Evolutionary conservation across 169 alveolate species (phyloP).

Genomic region (Amoebophrya sp.): DNA sequence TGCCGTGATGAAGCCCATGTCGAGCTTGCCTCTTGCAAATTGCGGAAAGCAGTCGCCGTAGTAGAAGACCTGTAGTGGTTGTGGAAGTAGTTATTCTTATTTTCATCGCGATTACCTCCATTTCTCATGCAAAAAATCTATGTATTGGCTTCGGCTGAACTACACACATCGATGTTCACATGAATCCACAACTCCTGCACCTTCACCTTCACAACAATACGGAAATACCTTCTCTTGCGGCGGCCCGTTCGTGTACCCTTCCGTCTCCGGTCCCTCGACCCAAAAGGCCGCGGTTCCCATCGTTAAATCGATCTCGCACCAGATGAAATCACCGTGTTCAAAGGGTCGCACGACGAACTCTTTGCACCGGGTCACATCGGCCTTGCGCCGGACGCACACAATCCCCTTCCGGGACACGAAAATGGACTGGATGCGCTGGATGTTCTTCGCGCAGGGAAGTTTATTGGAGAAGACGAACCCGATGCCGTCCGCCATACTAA

Average conservation of each 20-base stretch:
- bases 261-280: background rate
- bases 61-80: background rate
- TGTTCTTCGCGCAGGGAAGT: constrained; percentile 6
- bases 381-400: background rate
- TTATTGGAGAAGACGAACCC: background rate
- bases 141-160: too few species aligned
- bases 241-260: background rate
- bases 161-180: too few species aligned
- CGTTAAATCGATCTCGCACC: background rate
- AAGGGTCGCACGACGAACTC: background rate
- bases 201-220: too few species aligned
- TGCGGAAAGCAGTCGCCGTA: background rate
- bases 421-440: background rate
- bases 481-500: background rate
- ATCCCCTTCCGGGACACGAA: background rate
- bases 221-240: background rate
- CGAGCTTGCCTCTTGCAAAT: background rate
- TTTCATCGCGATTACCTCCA: too few species aligned
- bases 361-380: background rate
- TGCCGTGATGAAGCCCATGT: background rate
- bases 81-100: too few species aligned
- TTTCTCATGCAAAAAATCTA: too few species aligned
- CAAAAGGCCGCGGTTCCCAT: background rate
- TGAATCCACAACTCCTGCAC: too few species aligned
- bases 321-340: background rate